phyloP scores from a whole-genome alignment of 805 yeast genomes.

The Kuraishia hungarica region DNA sequence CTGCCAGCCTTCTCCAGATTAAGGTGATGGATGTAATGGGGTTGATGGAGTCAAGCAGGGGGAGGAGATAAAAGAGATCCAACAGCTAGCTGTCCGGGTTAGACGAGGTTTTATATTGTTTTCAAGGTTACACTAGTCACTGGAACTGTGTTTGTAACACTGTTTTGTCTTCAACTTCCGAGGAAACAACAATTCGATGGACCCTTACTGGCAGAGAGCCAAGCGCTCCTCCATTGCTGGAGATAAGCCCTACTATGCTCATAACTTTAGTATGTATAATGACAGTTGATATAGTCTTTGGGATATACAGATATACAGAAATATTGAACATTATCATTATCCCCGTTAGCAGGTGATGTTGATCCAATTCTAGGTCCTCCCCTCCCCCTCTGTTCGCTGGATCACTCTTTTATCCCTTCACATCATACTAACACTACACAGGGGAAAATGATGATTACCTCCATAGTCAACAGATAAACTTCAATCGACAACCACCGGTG shows the following conservation, averaged over 20 bases:
- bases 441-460: not conserved
- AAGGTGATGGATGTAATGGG: conserved; percentile 7
- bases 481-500: not conserved
- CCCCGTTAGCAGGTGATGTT: no score
- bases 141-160: no score
- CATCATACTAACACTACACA: not conserved
- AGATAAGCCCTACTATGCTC: conserved; percentile 16
- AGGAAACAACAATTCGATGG: conserved; percentile 4
- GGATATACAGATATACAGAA: no score
- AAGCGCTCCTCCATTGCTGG: conserved; percentile 21
- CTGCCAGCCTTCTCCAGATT: conserved; percentile 6
- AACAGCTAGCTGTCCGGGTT: no score
- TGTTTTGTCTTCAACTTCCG: no score
- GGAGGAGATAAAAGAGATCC: conserved; percentile 2
- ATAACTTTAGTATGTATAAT: not conserved
- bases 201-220: conserved; percentile 4
- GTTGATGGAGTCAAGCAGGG: not conserved
- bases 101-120: no score
- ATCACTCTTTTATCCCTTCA: not conserved
- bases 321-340: no score
- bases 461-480: not conserved
- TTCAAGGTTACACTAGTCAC: no score
- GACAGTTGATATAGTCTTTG: no score
- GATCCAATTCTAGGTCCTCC: no score
- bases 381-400: no score